Conservation (phyloP, 2,329 filamentous ascomycete species). For the Phialophora verrucosa region DNA sequence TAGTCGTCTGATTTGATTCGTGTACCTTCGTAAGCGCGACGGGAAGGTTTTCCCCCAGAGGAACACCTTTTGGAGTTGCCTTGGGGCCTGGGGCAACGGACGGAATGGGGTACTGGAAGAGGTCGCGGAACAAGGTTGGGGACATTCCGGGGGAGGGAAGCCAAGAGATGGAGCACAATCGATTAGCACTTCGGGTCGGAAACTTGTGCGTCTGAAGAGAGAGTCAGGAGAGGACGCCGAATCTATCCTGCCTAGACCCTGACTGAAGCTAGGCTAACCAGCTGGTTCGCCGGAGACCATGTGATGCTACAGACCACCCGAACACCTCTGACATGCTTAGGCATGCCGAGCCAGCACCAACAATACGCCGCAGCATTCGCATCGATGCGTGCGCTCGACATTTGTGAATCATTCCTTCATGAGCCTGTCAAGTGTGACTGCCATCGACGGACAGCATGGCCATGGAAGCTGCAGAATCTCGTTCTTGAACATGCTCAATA, state of each 20-base stretch:
- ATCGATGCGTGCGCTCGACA: too few relatives aligned
- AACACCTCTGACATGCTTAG: too few relatives aligned
- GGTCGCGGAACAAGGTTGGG: slow-evolving; percentile 4
- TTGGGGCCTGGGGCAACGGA: not conserved
- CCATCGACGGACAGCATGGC: slow-evolving; percentile 23
- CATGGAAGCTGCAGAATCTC: slow-evolving; percentile 22
- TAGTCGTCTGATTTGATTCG: not conserved
- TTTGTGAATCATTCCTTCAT: slow-evolving; percentile 12
- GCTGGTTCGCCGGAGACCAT: too few relatives aligned
- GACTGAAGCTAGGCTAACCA: too few relatives aligned
- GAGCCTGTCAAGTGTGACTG: slow-evolving; percentile 21
- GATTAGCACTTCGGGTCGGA: too few relatives aligned
- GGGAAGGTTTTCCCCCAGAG: too few relatives aligned
- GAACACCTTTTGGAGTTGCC: not conserved
- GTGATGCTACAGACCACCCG: too few relatives aligned
- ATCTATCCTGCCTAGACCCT: too few relatives aligned
- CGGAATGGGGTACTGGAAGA: not conserved
- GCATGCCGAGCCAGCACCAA: too few relatives aligned
- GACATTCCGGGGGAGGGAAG: not conserved
- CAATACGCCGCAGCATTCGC: too few relatives aligned
- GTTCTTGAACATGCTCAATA: slow-evolving; percentile 22
- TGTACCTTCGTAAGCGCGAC: not conserved
- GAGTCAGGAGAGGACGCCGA: too few relatives aligned
- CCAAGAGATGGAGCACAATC: not conserved
- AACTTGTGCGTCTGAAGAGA: too few relatives aligned